Base-by-base conservation (phyloP, 306 rosid genomes). In the Mucuna pruriens region DNA sequence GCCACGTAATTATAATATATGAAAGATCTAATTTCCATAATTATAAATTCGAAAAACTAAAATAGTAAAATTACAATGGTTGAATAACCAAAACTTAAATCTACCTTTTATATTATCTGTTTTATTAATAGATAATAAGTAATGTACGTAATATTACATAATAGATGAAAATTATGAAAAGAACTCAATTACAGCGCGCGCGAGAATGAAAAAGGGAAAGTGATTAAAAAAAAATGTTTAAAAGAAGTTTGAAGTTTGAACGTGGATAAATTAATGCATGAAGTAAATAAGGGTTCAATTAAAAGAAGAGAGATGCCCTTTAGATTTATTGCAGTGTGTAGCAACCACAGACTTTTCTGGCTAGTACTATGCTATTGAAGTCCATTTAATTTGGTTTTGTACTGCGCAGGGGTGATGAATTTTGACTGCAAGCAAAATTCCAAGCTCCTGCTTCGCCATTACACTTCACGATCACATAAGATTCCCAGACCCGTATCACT, bases 271-370 rank as follows among this genome's bases (percentile, higher is more conserved):
- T 23, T n/a, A 25, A 75, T 42, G 68, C 31, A 38, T 61, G 42
- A 42, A 60, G 61, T 75, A 60, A 75, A 72, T 51, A 55, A 74
- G 52, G 67, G 36, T 61, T 54, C 15, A 63, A 33, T 63, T 7
- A 36, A 22, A 7, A 22, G 10, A 12, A 6, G 13, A 20, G 52
- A 58, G 78, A 36, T 54, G 6, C 20, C 66, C 36, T 39, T 73
- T 34, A 52, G 78, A 73, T 29, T 73, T 73, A 73, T 54, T 52
- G 36, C 51, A 34, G 22, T 34, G 65, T 6, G n/a, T 12, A n/a
- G 51, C 20, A 48, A 15, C 48, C 48, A 54, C 11, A 72, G 78
- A 74, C 48, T 54, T 74, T 74, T 74, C n/a, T 20, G 20, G 38
- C 0, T 16, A 74, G 52, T 55, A 74, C 13, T 74, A 11, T 38